A percentile compares a stretch with the other conserved stretches of the same genome.
These are phyloP conservation scores for Ceratocystis lukuohia DNA, from an alignment of 2,329 filamentous ascomycete species.

Conservation along the genomic window DNA sequence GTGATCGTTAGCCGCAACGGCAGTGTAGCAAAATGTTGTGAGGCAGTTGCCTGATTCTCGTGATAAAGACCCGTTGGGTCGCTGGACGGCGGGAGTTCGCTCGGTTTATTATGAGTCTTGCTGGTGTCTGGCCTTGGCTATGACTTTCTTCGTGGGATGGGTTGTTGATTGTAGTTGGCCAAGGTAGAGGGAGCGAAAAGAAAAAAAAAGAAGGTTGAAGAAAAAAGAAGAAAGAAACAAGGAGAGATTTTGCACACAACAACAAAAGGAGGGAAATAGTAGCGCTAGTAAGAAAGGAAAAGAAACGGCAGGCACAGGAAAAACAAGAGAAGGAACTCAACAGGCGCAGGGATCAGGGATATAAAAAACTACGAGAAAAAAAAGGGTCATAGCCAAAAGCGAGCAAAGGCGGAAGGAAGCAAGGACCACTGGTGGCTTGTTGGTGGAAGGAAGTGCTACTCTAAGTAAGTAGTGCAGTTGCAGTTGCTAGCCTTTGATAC, in stretches of 20 bases:
- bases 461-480: background rate
- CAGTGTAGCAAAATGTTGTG: no score
- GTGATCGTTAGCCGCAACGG: no score
- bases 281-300: background rate
- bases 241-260: background rate
- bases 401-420: conserved; percentile 1
- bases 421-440: background rate
- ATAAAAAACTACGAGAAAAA: background rate
- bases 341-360: conserved; percentile 2
- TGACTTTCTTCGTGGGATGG: background rate
- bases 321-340: background rate
- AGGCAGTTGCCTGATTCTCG: no score
- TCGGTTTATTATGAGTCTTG: no score
- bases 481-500: background rate
- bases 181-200: background rate
- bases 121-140: no score
- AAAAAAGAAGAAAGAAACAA: background rate
- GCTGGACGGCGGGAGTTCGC: no score
- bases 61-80: no score
- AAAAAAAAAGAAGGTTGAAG: background rate
- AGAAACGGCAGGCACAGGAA: background rate
- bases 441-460: no score
- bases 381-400: conserved; percentile 6
- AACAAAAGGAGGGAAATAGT: conserved; percentile 11
- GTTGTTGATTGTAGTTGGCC: background rate